phyloP scores from a whole-genome alignment of 257 asterid species.

The Echium plantagineum region DNA sequence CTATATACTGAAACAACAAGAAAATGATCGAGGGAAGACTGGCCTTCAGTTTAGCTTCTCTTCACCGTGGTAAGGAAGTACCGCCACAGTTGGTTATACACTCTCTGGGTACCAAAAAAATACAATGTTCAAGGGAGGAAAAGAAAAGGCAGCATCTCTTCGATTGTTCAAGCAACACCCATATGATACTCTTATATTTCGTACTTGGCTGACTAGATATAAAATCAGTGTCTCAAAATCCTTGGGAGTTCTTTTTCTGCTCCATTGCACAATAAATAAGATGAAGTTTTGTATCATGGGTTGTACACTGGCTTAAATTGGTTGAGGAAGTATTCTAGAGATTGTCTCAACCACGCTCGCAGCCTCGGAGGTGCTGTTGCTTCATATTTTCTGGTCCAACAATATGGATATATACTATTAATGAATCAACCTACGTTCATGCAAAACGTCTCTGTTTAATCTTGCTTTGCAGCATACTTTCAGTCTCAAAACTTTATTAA shows the following conservation, averaged over 20 bases:
- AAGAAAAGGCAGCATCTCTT: background rate
- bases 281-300: background rate
- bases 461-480: too few species aligned
- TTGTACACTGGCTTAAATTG: too few species aligned
- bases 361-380: background rate
- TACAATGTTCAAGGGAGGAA: background rate
- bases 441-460: too few species aligned
- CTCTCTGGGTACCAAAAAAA: background rate
- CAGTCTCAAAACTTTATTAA: too few species aligned
- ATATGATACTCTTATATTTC: too few species aligned
- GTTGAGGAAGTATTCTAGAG: background rate
- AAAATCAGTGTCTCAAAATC: too few species aligned
- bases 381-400: too few species aligned
- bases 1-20: conserved; percentile 62
- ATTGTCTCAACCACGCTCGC: background rate
- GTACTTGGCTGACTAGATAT: background rate
- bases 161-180: background rate
- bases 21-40: conserved; percentile 65
- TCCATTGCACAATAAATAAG: too few species aligned
- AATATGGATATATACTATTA: background rate
- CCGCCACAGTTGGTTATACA: background rate
- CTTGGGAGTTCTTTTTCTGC: too few species aligned
- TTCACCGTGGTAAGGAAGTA: conserved; percentile 21
- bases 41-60: conserved; percentile 93
- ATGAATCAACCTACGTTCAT: too few species aligned